Evolutionary conservation across 306 rosid species (phyloP).

Genomic region (Pachyrhizus erosus): DNA sequence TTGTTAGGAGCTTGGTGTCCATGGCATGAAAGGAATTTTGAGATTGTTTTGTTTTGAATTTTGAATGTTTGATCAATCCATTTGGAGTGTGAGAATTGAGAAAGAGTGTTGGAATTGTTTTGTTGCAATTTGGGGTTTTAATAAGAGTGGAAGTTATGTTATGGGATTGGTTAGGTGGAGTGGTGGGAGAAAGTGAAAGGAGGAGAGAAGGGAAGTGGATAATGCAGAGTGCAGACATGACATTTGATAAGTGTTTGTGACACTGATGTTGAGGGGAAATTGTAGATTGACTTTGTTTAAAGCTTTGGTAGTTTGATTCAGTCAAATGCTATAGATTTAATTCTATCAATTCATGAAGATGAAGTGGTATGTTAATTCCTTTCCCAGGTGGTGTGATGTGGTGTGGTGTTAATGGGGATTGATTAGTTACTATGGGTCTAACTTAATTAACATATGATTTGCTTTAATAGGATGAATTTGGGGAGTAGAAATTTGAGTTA

Average conservation of each 20-base stretch:
- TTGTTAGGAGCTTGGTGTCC: slow-evolving; percentile 63
- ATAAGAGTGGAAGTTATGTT: background rate
- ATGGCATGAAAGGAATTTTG: slow-evolving; percentile 9
- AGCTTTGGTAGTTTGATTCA: background rate
- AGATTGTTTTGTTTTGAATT: background rate
- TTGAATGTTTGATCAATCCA: background rate
- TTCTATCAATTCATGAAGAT: no score
- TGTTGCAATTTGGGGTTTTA: background rate
- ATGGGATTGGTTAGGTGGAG: background rate
- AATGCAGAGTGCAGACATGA: background rate
- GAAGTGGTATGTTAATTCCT: no score
- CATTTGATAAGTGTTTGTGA: background rate
- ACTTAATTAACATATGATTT: no score
- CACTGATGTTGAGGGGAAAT: background rate
- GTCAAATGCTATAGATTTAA: background rate
- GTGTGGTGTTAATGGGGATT: no score
- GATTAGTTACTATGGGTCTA: no score
- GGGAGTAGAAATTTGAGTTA: no score
- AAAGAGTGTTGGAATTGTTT: background rate
- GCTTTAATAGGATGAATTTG: no score
- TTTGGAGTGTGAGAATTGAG: background rate
- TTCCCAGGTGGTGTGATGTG: no score
- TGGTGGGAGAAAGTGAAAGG: background rate
- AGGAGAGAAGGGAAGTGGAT: background rate
- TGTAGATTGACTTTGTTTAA: background rate